These are phyloP conservation scores for Capsicum chinense DNA, from an alignment of 257 asterid species.

Conservation along the genomic window DNA sequence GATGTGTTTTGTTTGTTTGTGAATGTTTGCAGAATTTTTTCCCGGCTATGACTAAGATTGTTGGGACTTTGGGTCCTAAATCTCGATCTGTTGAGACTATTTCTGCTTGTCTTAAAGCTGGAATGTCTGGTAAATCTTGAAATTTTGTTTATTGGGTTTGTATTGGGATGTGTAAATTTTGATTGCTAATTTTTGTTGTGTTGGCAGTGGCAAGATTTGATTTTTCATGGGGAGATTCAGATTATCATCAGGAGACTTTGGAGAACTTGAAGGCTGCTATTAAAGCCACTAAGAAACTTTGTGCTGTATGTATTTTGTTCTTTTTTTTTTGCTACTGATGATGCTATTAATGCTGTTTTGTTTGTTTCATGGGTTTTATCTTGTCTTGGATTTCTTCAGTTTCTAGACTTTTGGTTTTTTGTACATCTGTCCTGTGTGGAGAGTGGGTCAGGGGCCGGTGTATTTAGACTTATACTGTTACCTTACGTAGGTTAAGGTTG, in stretches of 20 bases:
- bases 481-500: too few species aligned
- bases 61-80: slow-evolving; percentile 85
- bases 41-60: slow-evolving; percentile 92
- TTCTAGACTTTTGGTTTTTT: background rate
- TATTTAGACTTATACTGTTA: background rate
- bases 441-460: background rate
- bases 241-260: slow-evolving; percentile 78
- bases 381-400: background rate
- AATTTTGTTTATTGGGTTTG: background rate
- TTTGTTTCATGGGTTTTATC: background rate
- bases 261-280: slow-evolving; percentile 70
- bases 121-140: slow-evolving; percentile 79
- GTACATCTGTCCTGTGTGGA: background rate
- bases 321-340: background rate
- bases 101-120: slow-evolving; percentile 79
- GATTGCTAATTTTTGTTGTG: slow-evolving; percentile 26
- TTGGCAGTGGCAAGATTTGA: slow-evolving; percentile 81
- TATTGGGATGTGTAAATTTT: background rate
- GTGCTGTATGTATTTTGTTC: slow-evolving; percentile 58
- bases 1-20: slow-evolving; percentile 28
- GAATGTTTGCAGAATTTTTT: slow-evolving; percentile 60
- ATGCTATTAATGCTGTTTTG: background rate
- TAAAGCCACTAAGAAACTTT: slow-evolving; percentile 67
- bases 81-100: slow-evolving; percentile 79
- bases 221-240: slow-evolving; percentile 83